Conservation (phyloP, 176 grass and related monocot species). For the Saccharum officinarum region DNA sequence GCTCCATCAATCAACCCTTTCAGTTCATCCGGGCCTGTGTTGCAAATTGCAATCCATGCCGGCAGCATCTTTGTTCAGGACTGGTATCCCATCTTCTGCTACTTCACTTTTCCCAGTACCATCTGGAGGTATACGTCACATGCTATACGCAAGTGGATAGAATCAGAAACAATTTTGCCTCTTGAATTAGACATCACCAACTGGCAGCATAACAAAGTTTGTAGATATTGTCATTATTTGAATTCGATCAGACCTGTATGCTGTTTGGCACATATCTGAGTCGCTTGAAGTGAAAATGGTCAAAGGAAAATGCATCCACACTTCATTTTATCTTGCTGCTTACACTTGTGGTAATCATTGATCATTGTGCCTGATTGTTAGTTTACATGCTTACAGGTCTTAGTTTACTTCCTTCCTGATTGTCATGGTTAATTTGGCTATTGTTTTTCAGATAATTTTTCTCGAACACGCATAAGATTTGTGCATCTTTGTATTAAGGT, state of each 20-base stretch:
- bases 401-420: background rate
- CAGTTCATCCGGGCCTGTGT: conserved; percentile 37
- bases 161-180: background rate
- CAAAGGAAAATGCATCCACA: background rate
- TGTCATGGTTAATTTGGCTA: background rate
- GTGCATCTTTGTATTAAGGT: too few species aligned
- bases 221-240: background rate
- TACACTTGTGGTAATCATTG: background rate
- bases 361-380: background rate
- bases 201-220: background rate
- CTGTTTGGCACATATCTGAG: background rate
- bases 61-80: conserved; percentile 35
- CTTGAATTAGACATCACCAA: conserved; percentile 1
- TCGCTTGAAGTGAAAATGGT: background rate
- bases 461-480: too few species aligned
- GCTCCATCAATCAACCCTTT: conserved; percentile 44
- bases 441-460: background rate
- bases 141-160: conserved; percentile 4
- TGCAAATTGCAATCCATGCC: conserved; percentile 41
- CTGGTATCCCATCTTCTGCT: conserved; percentile 33
- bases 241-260: background rate
- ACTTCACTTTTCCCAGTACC: conserved; percentile 47
- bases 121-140: conserved; percentile 35
- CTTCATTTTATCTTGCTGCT: background rate
- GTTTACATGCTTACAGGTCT: background rate